Percentiles rank a stretch among this genome's conserved stretches.
Evolutionary conservation across 352 stramenopile species (phyloP).

Genomic region (Globisporangium solare): DNA sequence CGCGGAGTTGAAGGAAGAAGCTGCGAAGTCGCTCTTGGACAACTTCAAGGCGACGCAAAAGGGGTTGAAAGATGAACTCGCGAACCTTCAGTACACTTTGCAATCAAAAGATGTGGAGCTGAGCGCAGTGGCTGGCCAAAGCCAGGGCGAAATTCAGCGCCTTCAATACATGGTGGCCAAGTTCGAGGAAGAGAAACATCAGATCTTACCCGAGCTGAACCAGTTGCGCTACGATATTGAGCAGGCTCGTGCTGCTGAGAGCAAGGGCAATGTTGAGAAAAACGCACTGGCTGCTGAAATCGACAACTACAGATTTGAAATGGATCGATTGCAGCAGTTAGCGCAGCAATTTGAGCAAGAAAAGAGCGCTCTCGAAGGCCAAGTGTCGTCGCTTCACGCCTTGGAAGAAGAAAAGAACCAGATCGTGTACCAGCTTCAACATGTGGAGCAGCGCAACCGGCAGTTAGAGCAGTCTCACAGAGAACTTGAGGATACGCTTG

Average conservation of each 20-base stretch:
- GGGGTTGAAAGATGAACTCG: constrained; percentile 7
- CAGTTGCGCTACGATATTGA: constrained; percentile 25
- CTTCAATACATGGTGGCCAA: not conserved
- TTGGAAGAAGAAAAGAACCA: constrained; percentile 43
- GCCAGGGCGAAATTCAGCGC: constrained; percentile 8
- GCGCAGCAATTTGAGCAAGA: constrained; percentile 40
- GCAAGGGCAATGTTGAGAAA: constrained; percentile 13
- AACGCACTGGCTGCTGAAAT: constrained; percentile 19
- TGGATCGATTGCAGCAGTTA: constrained; percentile 25
- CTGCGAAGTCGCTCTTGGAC: constrained; percentile 10
- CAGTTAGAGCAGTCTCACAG: constrained; percentile 41
- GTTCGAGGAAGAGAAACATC: constrained; percentile 29
- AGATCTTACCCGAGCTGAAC: constrained; percentile 24
- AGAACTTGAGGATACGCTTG: constrained; percentile 50
- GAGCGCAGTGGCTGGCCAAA: not conserved
- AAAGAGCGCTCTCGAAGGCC: constrained; percentile 27
- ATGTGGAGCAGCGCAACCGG: constrained; percentile 40
- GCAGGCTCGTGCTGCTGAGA: constrained; percentile 16
- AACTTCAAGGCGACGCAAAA: constrained; percentile 7
- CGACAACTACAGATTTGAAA: constrained; percentile 26
- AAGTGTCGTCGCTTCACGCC: constrained; percentile 29
- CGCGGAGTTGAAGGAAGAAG: constrained; percentile 9
- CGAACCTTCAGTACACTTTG: constrained; percentile 3
- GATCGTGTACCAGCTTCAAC: constrained; percentile 33
- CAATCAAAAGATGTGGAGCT: constrained; percentile 14